A percentile compares a stretch with the other conserved stretches of the same genome.
Evolutionary conservation across 2,329 filamentous ascomycete genomes (phyloP).

Genomic region (Penicillium brevicompactum): DNA sequence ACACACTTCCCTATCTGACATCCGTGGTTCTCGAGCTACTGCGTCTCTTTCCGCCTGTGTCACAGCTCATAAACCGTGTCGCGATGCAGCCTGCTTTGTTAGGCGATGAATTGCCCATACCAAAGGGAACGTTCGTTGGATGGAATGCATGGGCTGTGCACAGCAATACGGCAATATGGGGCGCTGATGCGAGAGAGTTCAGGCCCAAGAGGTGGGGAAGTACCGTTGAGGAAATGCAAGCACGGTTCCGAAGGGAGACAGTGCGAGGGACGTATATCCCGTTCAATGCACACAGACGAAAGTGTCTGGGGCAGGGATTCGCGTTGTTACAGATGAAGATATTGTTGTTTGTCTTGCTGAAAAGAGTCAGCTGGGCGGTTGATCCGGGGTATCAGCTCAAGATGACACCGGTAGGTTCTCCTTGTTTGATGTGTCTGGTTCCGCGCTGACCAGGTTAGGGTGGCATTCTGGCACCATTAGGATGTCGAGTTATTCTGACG

Average conservation of each 20-base stretch:
- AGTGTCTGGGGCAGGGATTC: slow-evolving; percentile 33
- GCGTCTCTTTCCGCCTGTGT: slow-evolving; percentile 53
- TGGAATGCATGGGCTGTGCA: slow-evolving; percentile 47
- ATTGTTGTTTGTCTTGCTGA: slow-evolving; percentile 25
- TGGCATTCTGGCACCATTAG: slow-evolving; percentile 27
- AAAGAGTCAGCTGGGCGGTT: slow-evolving; percentile 22
- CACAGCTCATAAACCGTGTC: slow-evolving; percentile 52
- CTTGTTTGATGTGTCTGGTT: neutral
- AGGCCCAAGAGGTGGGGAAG: slow-evolving; percentile 40
- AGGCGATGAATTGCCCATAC: slow-evolving; percentile 33
- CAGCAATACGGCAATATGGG: slow-evolving; percentile 38
- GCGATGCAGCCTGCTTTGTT: slow-evolving; percentile 31
- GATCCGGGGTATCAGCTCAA: slow-evolving; percentile 27
- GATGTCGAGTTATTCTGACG: slow-evolving; percentile 18
- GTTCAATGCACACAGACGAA: slow-evolving; percentile 33
- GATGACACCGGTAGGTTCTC: slow-evolving; percentile 26
- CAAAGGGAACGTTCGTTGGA: slow-evolving; percentile 43
- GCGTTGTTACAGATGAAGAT: slow-evolving; percentile 32
- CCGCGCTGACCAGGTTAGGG: slow-evolving; percentile 20
- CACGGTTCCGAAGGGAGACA: slow-evolving; percentile 25
- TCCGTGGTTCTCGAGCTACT: slow-evolving; percentile 51
- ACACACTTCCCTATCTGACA: slow-evolving; percentile 47
- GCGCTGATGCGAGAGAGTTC: slow-evolving; percentile 34
- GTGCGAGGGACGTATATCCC: slow-evolving; percentile 32
- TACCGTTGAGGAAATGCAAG: slow-evolving; percentile 36